Conservation (phyloP, 768 basidiomycete genomes). For the Pulveroboletus ravenelii region DNA sequence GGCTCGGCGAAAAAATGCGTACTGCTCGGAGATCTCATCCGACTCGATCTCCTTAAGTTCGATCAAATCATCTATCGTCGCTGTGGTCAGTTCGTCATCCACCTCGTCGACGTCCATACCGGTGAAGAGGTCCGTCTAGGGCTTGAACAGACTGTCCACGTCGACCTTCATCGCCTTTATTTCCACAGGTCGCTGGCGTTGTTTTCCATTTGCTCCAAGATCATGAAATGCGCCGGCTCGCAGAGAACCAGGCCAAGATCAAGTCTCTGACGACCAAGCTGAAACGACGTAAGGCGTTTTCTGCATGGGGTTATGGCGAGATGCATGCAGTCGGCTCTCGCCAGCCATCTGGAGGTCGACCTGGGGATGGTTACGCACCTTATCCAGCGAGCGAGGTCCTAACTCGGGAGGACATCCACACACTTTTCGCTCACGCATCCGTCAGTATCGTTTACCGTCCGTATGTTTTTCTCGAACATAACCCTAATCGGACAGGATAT, state of each 20-base stretch:
- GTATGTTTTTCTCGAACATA: too few relatives aligned
- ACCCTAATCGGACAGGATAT: not conserved
- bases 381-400: not conserved
- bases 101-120: not conserved
- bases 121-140: not conserved
- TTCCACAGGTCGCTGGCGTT: not conserved
- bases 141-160: too few relatives aligned
- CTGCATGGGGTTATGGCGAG: not conserved
- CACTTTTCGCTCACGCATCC: not conserved
- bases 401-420: not conserved
- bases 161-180: too few relatives aligned
- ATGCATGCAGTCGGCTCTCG: not conserved
- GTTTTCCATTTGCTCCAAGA: not conserved
- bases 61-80: not conserved
- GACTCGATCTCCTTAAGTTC: accelerated
- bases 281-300: not conserved
- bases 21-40: accelerated
- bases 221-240: accelerated
- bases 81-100: not conserved
- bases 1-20: not conserved
- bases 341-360: not conserved
- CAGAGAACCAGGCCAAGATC: slow-evolving; percentile 2
- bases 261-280: not conserved
- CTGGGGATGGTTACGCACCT: not conserved
- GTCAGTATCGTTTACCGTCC: not conserved